Evolutionary conservation across 257 asterid species (phyloP).

Genomic region (Nicotiana paniculata): DNA sequence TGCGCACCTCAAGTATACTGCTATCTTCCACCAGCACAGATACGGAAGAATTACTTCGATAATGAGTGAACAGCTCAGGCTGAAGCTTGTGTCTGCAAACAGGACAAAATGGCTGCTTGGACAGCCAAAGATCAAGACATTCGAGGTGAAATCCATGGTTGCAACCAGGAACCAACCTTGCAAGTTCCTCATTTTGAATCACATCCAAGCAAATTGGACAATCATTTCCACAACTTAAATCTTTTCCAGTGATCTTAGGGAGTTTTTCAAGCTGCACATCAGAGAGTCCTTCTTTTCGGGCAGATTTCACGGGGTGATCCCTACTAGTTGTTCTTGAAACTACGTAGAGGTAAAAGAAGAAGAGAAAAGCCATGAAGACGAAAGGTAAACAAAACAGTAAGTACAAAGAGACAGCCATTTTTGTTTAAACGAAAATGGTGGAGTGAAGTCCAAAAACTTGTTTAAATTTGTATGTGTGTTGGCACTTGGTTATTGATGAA

Average conservation of each 20-base stretch:
- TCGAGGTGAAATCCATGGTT: slow-evolving; percentile 23
- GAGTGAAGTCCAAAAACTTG: not conserved
- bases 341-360: not conserved
- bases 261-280: not conserved
- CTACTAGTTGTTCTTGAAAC: not conserved
- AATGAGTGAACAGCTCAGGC: not conserved
- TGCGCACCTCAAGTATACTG: not conserved
- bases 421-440: not conserved
- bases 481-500: not conserved
- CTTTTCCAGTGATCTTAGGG: not conserved
- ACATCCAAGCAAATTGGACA: slow-evolving; percentile 11
- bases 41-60: not conserved
- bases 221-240: not conserved
- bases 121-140: slow-evolving; percentile 19
- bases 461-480: not conserved
- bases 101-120: slow-evolving; percentile 16
- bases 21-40: not conserved
- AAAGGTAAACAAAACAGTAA: not conserved
- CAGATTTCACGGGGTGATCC: not conserved
- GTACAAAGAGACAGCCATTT: not conserved
- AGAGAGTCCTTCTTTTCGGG: not conserved
- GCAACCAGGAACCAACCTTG: slow-evolving; percentile 14
- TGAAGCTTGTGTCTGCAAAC: slow-evolving; percentile 5
- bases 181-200: not conserved
- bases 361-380: not conserved